These are phyloP conservation scores for Leccinum ochraceum DNA, from an alignment of 768 basidiomycete genomes.

Conservation along the genomic window DNA sequence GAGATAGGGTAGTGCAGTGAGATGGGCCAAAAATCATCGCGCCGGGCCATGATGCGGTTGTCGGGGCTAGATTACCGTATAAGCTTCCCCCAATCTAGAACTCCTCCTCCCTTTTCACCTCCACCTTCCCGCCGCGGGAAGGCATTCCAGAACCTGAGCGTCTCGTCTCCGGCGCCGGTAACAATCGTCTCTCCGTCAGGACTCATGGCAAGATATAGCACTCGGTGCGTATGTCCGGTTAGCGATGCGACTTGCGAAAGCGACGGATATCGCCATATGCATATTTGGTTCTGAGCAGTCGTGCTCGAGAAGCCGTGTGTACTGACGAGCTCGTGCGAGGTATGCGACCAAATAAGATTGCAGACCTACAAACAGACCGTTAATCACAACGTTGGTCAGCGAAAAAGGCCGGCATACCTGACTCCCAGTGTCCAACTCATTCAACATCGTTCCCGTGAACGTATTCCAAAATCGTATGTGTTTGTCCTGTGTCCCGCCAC, in stretches of 20 bases:
- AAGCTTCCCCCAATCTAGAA: slow-evolving; percentile 48
- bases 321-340: slow-evolving; percentile 95
- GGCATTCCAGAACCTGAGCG: slow-evolving; percentile 95
- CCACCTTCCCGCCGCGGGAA: slow-evolving; percentile 73
- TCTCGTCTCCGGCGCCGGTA: slow-evolving; percentile 97
- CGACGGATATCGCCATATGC: slow-evolving; percentile 92
- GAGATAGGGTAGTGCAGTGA: slow-evolving; percentile 7
- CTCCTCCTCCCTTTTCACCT: slow-evolving; percentile 39
- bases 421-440: slow-evolving; percentile 90
- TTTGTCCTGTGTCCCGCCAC: slow-evolving; percentile 98
- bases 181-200: slow-evolving; percentile 98
- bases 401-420: slow-evolving; percentile 55
- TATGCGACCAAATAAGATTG: slow-evolving; percentile 95
- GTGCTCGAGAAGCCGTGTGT: slow-evolving; percentile 97
- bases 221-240: slow-evolving; percentile 92
- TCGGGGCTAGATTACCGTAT: slow-evolving; percentile 42
- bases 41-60: background rate
- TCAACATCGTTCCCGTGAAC: slow-evolving; percentile 78
- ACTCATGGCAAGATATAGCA: slow-evolving; percentile 96
- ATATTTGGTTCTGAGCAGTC: slow-evolving; percentile 94
- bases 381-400: background rate
- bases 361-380: slow-evolving; percentile 66
- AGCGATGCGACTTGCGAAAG: slow-evolving; percentile 94
- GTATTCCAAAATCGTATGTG: slow-evolving; percentile 99
- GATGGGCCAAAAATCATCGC: slow-evolving; percentile 3